Conservation (phyloP, 2,329 filamentous ascomycete species). For the Keithomyces neogunnii region DNA sequence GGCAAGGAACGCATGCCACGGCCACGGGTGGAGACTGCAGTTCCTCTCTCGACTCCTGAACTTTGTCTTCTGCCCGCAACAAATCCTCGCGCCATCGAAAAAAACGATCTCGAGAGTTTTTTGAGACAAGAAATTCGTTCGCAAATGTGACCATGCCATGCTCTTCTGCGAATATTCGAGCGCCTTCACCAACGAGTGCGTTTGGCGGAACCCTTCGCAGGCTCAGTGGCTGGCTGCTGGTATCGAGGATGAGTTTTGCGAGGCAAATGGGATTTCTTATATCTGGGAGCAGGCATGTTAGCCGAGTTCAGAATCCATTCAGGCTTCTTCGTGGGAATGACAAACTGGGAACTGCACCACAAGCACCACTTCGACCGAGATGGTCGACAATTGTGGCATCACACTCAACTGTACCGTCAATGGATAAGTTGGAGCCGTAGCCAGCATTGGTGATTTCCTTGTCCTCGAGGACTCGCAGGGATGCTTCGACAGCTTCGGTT, state of each 20-base stretch:
- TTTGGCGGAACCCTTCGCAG: constrained; percentile 88
- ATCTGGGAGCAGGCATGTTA: constrained; percentile 40
- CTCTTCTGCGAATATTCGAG: constrained; percentile 75
- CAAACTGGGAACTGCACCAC: constrained; percentile 83
- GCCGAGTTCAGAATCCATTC: no score
- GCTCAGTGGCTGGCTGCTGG: constrained; percentile 67
- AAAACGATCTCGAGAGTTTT: constrained; percentile 70
- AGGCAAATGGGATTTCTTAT: constrained; percentile 89
- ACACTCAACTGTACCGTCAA: constrained; percentile 86
- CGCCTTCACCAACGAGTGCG: constrained; percentile 77
- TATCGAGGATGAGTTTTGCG: constrained; percentile 74
- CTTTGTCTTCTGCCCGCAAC: constrained; percentile 45
- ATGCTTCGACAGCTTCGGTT: constrained; percentile 81
- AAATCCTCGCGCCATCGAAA: constrained; percentile 71
- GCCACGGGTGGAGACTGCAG: constrained; percentile 9
- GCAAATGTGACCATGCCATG: constrained; percentile 66
- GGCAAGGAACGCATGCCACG: constrained; percentile 17
- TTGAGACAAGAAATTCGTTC: constrained; percentile 72
- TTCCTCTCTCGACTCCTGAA: constrained; percentile 16
- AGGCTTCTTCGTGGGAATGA: constrained; percentile 12
- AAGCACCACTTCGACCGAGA: constrained; percentile 81
- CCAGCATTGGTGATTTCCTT: constrained; percentile 94
- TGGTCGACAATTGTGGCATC: constrained; percentile 93
- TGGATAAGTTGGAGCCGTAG: constrained; percentile 87
- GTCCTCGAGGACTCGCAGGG: constrained; percentile 82